Conservation (phyloP, 2,329 filamentous ascomycete species). For the Pestalotiopsis sp. region DNA sequence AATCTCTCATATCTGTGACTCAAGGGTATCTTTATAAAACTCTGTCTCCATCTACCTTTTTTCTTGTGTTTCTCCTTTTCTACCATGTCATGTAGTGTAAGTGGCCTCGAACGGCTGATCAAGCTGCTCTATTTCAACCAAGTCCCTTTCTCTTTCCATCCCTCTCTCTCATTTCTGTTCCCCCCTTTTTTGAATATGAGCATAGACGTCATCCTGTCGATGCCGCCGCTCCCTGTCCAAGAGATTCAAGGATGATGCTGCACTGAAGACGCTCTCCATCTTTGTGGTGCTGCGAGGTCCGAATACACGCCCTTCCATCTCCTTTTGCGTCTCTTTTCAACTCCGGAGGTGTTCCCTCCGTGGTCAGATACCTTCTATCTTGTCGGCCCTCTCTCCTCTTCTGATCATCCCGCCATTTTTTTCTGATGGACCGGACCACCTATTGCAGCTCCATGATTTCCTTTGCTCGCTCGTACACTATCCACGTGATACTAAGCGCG, state of each 20-base stretch:
- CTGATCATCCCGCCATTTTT: neutral
- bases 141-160: neutral
- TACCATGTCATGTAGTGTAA: neutral
- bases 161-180: neutral
- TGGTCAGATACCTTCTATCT: neutral
- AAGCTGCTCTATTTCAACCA: neutral
- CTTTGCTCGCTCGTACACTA: conserved; percentile 92
- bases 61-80: neutral
- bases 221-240: neutral
- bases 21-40: neutral
- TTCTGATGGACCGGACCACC: neutral
- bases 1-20: conserved; percentile 6
- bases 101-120: neutral
- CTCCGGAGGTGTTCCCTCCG: neutral
- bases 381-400: neutral
- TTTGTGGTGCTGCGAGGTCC: neutral
- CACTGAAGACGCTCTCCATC: neutral
- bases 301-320: neutral
- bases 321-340: neutral
- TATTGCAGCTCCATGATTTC: conserved; percentile 33
- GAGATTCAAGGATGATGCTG: neutral
- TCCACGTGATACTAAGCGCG: conserved; percentile 91
- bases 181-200: neutral
- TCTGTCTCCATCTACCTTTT: neutral
- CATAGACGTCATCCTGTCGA: neutral